phyloP scores from a whole-genome alignment of 345 rosid genomes.

The Psidium friedrichsthalianum region DNA sequence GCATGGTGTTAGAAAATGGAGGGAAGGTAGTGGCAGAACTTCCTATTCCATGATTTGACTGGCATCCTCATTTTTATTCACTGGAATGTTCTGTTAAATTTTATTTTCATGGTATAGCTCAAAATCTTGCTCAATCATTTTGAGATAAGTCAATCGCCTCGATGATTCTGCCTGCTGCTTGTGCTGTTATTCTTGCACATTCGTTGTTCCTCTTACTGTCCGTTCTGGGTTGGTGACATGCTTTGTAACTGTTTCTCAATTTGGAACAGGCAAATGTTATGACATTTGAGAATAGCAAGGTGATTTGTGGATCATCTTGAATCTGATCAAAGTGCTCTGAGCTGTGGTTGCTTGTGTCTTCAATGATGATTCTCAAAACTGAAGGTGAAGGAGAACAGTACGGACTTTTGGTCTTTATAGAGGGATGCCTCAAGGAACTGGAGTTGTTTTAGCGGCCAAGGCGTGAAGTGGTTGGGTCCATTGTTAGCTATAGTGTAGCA shows the following conservation, averaged over 20 bases:
- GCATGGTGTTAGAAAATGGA: background rate
- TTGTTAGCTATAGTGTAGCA: background rate
- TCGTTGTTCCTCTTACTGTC: no score
- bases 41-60: background rate
- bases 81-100: background rate
- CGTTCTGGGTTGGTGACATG: background rate
- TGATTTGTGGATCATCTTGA: constrained; percentile 3
- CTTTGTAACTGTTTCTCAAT: background rate
- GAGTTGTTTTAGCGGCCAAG: background rate
- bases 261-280: constrained; percentile 57
- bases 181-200: background rate
- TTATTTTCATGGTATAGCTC: background rate
- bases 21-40: background rate
- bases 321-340: no score
- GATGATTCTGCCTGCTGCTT: background rate
- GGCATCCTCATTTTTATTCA: background rate
- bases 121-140: background rate
- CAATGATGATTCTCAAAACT: no score
- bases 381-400: background rate
- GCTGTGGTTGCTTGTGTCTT: no score
- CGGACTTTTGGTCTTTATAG: background rate
- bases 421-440: background rate
- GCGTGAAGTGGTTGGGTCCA: background rate
- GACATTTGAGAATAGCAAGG: constrained; percentile 11
- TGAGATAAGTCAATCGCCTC: background rate